phyloP scores from a whole-genome alignment of 805 yeast genomes.

The Candida qinlingensis region DNA sequence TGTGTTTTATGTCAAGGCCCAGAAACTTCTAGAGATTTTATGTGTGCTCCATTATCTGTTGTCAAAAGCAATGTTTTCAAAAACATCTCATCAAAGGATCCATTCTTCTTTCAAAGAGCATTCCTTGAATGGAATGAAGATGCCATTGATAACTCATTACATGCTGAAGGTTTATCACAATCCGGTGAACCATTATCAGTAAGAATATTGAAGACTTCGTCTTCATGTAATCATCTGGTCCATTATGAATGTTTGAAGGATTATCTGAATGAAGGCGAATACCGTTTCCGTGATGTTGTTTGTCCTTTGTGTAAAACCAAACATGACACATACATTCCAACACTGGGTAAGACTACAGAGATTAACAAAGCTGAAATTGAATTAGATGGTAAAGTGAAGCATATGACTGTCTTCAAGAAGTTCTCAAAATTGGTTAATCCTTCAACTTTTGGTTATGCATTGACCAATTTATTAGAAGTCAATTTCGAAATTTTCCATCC shows the following conservation, averaged over 20 bases:
- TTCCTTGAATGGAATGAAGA: conserved; percentile 21
- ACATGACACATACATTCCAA: conserved; percentile 70
- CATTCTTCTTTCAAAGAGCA: conserved; percentile 8
- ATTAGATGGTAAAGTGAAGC: not conserved
- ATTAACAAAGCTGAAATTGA: not conserved
- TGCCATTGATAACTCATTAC: conserved; percentile 17
- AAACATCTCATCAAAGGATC: conserved; percentile 15
- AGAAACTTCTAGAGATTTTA: conserved; percentile 38
- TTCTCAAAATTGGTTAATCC: not conserved
- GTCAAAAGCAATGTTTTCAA: conserved; percentile 29
- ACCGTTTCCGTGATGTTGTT: conserved; percentile 61
- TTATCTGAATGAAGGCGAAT: conserved; percentile 55
- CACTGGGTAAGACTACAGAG: conserved; percentile 25
- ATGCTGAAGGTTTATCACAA: conserved; percentile 25
- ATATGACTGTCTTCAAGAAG: not conserved
- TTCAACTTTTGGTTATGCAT: not conserved
- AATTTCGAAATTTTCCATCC: not conserved
- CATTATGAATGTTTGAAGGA: conserved; percentile 75
- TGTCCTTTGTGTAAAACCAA: conserved; percentile 93
- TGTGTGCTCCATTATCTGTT: conserved; percentile 55
- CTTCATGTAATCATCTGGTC: conserved; percentile 91
- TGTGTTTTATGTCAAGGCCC: conserved; percentile 61
- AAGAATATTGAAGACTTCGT: conserved; percentile 8
- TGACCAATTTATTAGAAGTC: not conserved
- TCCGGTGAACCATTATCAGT: conserved; percentile 6